These are phyloP conservation scores for Vicia faba DNA, from an alignment of 306 rosid genomes.

Conservation along the genomic window DNA sequence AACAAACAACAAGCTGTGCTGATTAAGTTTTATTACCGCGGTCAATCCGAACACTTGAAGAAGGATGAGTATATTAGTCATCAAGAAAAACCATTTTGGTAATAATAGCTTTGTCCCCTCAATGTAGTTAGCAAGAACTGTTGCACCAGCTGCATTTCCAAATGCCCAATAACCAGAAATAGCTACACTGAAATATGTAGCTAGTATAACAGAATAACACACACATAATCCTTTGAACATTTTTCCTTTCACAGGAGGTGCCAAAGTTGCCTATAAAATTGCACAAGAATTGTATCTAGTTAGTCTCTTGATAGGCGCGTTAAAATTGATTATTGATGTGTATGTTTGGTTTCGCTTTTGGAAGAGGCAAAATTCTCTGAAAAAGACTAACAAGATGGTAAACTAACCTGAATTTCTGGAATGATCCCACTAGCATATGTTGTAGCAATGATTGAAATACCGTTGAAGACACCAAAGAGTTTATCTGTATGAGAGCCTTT, in stretches of 20 bases:
- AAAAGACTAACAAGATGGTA: slow-evolving; percentile 21
- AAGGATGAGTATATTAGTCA: slow-evolving; percentile 64
- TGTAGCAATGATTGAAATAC: slow-evolving; percentile 71
- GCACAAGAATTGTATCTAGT: background rate
- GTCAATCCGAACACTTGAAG: slow-evolving; percentile 65
- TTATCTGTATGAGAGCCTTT: slow-evolving; percentile 43
- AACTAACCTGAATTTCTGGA: slow-evolving; percentile 79
- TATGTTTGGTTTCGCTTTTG: background rate
- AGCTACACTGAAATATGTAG: slow-evolving; percentile 57
- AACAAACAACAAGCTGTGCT: no score
- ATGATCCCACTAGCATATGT: slow-evolving; percentile 74
- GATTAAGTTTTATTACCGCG: slow-evolving; percentile 50
- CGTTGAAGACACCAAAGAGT: slow-evolving; percentile 61
- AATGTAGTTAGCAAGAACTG: slow-evolving; percentile 61
- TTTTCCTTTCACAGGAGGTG: slow-evolving; percentile 76
- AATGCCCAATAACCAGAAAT: slow-evolving; percentile 91
- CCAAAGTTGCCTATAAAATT: slow-evolving; percentile 71
- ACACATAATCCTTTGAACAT: slow-evolving; percentile 82
- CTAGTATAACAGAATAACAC: slow-evolving; percentile 60
- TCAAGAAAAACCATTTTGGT: slow-evolving; percentile 70
- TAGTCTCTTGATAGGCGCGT: slow-evolving; percentile 5
- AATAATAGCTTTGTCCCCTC: slow-evolving; percentile 41
- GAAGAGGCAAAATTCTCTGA: background rate
- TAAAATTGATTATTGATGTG: background rate
- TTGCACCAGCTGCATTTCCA: slow-evolving; percentile 59